phyloP scores from a whole-genome alignment of 1,284 basidiomycete species.

The Microbotryum violaceum region DNA sequence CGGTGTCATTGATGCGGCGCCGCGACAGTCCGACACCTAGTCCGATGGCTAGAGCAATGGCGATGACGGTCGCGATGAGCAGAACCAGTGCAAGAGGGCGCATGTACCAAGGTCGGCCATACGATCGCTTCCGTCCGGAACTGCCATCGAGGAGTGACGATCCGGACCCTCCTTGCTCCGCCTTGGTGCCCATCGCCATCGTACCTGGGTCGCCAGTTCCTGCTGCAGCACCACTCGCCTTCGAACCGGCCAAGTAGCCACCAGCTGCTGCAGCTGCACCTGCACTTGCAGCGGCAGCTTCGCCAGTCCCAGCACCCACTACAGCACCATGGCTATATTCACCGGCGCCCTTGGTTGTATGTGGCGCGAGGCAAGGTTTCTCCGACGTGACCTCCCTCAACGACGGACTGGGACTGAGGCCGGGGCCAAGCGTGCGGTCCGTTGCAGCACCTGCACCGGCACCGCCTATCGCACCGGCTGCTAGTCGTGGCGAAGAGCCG shows the following conservation, averaged over 20 bases:
- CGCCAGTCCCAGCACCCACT: neutral
- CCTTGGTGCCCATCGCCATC: neutral
- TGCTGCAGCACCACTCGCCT: neutral
- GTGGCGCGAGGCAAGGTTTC: neutral
- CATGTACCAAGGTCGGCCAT: conserved; percentile 22
- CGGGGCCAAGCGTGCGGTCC: neutral
- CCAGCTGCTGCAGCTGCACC: neutral
- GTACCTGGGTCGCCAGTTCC: neutral
- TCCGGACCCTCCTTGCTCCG: neutral
- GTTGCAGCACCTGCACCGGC: neutral
- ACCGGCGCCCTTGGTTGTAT: neutral
- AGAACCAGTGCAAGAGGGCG: conserved; percentile 16
- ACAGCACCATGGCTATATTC: conserved; percentile 2
- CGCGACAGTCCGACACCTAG: conserved; percentile 25
- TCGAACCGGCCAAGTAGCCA: neutral
- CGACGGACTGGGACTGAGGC: no score
- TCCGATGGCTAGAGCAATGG: conserved; percentile 26
- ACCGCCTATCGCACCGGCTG: neutral
- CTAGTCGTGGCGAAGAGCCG: conserved; percentile 7
- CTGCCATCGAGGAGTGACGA: no score
- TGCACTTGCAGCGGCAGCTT: neutral
- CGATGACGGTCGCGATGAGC: conserved; percentile 13
- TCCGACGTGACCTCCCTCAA: neutral
- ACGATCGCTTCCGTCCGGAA: neutral
- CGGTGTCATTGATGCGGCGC: neutral